A percentile compares a stretch with the other conserved stretches of the same genome.
Conservation (phyloP, 163 green algal genomes). For the Chlorella variabilis region DNA sequence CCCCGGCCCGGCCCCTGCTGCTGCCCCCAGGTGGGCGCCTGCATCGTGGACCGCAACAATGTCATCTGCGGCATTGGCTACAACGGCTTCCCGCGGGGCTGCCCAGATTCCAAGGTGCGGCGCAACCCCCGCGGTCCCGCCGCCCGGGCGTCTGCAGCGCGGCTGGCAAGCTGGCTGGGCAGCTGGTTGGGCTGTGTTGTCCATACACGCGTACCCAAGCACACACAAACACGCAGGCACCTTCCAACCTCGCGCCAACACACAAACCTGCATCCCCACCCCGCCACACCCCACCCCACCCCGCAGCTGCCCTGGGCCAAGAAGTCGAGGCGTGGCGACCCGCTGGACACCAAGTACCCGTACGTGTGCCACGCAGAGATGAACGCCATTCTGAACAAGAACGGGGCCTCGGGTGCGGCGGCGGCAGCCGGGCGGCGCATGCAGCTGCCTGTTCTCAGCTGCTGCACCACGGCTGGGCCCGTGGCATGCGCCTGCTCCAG, state of each 20-base stretch:
- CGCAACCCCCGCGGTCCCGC: no score
- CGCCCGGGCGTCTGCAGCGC: not conserved
- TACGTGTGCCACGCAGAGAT: slow-evolving; percentile 93
- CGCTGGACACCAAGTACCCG: slow-evolving; percentile 91
- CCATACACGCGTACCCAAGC: no score
- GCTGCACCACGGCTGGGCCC: no score
- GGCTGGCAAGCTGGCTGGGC: not conserved
- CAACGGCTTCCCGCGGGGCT: slow-evolving; percentile 94
- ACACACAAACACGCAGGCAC: no score
- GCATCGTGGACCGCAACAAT: slow-evolving; percentile 87
- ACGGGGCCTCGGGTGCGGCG: slow-evolving; percentile 60
- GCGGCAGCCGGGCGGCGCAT: not conserved
- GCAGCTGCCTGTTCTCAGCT: no score
- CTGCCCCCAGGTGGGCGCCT: slow-evolving; percentile 85
- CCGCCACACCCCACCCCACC: no score
- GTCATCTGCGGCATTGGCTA: slow-evolving; percentile 98
- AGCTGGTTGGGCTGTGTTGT: no score
- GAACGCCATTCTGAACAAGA: slow-evolving; percentile 99
- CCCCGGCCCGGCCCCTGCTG: not conserved
- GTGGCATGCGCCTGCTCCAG: no score
- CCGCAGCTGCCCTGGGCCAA: slow-evolving; percentile 86
- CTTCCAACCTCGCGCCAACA: no score
- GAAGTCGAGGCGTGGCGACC: slow-evolving; percentile 44
- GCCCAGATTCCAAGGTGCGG: slow-evolving; percentile 81
- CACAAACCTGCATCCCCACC: no score